Conservation (phyloP, 2,329 filamentous ascomycete genomes). For the Colletotrichum tropicale region DNA sequence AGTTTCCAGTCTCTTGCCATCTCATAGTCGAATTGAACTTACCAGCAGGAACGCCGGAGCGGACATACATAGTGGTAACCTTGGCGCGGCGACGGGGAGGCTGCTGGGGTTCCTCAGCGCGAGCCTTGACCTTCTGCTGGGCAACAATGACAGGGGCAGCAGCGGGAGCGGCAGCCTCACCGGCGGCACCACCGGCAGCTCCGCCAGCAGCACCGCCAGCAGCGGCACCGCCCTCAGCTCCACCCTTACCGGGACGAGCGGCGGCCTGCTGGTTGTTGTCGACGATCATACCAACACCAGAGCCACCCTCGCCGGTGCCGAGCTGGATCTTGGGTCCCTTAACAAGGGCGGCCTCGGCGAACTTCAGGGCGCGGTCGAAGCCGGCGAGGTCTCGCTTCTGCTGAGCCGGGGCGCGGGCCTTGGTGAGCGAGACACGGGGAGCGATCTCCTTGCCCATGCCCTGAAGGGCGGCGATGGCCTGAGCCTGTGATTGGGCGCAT, state of each 20-base stretch:
- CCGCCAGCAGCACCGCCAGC: conserved; percentile 22
- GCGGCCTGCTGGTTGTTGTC: conserved; percentile 38
- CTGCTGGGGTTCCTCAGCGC: conserved; percentile 11
- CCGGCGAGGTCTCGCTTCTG: conserved; percentile 41
- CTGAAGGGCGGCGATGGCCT: conserved; percentile 48
- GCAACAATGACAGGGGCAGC: neutral
- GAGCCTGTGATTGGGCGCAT: conserved; percentile 28
- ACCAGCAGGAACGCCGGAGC: conserved; percentile 47
- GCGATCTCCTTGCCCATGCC: conserved; percentile 55
- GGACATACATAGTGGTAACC: conserved; percentile 52
- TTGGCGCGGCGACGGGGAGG: conserved; percentile 42
- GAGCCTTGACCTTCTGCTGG: conserved; percentile 17
- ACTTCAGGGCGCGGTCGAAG: conserved; percentile 44
- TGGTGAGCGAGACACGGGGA: conserved; percentile 35
- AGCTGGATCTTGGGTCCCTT: conserved; percentile 43
- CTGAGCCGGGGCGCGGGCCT: conserved; percentile 24
- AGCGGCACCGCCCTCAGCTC: neutral
- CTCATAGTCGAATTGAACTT: conserved; percentile 26
- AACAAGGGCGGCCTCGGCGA: conserved; percentile 40
- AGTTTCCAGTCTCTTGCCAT: neutral
- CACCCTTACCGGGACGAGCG: neutral
- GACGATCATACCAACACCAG: conserved; percentile 41
- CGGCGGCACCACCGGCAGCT: conserved; percentile 6
- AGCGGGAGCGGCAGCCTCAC: neutral
- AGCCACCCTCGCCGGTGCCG: conserved; percentile 30